Conservation (phyloP, 805 yeast genomes). For the Myxozyma nipponensis region DNA sequence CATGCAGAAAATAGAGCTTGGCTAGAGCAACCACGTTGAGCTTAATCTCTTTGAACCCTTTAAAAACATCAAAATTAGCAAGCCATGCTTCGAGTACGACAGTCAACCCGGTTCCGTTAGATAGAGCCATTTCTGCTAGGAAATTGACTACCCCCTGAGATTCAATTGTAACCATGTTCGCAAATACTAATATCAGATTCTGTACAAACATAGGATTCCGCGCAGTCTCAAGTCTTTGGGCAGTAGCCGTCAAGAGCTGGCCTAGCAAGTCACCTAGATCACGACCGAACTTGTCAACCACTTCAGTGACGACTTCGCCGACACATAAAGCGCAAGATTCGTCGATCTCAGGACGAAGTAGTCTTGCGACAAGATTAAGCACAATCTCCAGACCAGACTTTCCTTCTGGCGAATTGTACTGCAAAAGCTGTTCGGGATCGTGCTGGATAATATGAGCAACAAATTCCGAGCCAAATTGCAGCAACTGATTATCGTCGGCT, state of each 20-base stretch:
- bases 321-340: constrained; percentile 81
- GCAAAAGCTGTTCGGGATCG: constrained; percentile 33
- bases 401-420: constrained; percentile 26
- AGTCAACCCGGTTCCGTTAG: constrained; percentile 44
- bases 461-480: constrained; percentile 74
- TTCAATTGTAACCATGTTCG: constrained; percentile 61
- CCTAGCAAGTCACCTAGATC: constrained; percentile 42
- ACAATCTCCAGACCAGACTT: constrained; percentile 52
- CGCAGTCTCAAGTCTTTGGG: constrained; percentile 60
- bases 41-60: constrained; percentile 71
- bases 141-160: constrained; percentile 63
- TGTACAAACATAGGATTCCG: constrained; percentile 71
- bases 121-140: constrained; percentile 42
- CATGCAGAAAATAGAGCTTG: constrained; percentile 58
- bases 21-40: constrained; percentile 66
- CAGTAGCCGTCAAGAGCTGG: constrained; percentile 70
- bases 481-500: constrained; percentile 37
- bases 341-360: constrained; percentile 60
- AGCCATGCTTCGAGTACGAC: constrained; percentile 77
- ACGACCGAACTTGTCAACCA: constrained; percentile 47
- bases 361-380: constrained; percentile 61
- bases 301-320: constrained; percentile 60
- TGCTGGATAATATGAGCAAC: constrained; percentile 56
- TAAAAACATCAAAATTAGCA: constrained; percentile 68
- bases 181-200: constrained; percentile 70